Evolutionary conservation across 768 basidiomycete species (phyloP), one percentile per base, ranked within the genome.

Genomic region (Candolleomyces eurysporus): DNA sequence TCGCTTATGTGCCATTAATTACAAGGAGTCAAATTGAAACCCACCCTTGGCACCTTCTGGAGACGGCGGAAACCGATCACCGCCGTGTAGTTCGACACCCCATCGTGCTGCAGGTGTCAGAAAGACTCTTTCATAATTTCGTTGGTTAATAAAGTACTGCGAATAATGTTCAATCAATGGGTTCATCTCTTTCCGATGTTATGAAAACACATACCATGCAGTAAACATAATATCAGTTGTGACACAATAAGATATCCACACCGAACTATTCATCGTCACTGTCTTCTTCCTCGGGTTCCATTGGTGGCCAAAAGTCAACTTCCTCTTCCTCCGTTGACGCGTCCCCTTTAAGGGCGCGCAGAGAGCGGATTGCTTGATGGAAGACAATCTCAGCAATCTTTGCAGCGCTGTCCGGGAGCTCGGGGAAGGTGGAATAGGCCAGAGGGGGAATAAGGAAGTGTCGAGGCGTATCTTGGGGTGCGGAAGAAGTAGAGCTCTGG

Each of bases 351-450:
- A 61, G 21, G 13, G 46, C 60, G n/a, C 64, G 65, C 31, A 75
- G 65, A 51, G 63, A 36, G 53, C 61, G 64, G 1, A 68, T 55
- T 10, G 71, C 71, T 31, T 67, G 63, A 32, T 52, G 63, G 54
- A 70, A 76, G 1, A 68, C 64, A 2, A 62, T 63, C 61, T 91
- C 87, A 2, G 88, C 91, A 66, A 81, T 71, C 8, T 66, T 61
- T 4, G 87, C 82, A 6, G 85, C 83, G 16, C 76, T 74, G 67
- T 93, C 90, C 11, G 83, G 79, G 16, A 77, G 64, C 45, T 87
- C 84, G 7, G 85, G 77, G 22, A 84, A 71, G 45, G 80, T 73
- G 46, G 64, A 66, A 19, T 71, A 67, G 22, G 73, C 72, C 1
- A 77, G 66, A 14, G 77, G 67, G 1, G 75, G 62, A 3, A 75